Evolutionary conservation across 805 yeast species (phyloP), one percentile per base, ranked within the genome.

Genomic region (Hanseniaspora thailandica): DNA sequence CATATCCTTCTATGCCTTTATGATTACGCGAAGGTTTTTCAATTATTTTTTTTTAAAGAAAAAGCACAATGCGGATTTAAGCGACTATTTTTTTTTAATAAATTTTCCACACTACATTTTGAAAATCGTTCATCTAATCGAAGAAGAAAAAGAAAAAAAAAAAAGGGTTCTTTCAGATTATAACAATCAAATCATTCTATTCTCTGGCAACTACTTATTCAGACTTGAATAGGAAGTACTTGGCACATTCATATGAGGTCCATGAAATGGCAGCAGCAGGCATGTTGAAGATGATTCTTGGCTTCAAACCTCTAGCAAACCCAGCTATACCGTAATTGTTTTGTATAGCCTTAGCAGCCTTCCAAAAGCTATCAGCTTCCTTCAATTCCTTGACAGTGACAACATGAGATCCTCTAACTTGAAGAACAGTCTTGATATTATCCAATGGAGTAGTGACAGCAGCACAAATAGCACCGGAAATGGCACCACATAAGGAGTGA

Each of bases 231-330:
- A 71, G 57, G 59, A 69, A 66, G 56, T 70, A 71, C 55, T 90
- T 90, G 43, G 96, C 97, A 90, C 89, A 86, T 67, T 90, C 98
- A 68, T 90, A 90, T 26, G 95, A 86, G 1, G 97, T 90, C 97
- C 97, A 90, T 58, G 95, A 82, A 57, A 90, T 88, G 20, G 97
- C 97, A 8, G 97, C 90, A 45, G 94, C 81, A 22, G 98, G 98
- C 65, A 90, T 88, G 67, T 88, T 88, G 59, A 93, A 84, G 31
- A 90, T 81, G 54, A 93, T 81, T 68, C 98, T 80, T 45, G 98
- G 97, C 62, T 82, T 80, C 62, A 87, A 73, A 19, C 98, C 98
- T 60, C 95, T 76, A 62, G 76, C 64, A 66, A 93, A 93, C 0
- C 95, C 93, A 19, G 60, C 58, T 58, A 73, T 62, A 6, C 89